phyloP scores from a whole-genome alignment of 805 yeast species.

The Candida manassasensis region DNA sequence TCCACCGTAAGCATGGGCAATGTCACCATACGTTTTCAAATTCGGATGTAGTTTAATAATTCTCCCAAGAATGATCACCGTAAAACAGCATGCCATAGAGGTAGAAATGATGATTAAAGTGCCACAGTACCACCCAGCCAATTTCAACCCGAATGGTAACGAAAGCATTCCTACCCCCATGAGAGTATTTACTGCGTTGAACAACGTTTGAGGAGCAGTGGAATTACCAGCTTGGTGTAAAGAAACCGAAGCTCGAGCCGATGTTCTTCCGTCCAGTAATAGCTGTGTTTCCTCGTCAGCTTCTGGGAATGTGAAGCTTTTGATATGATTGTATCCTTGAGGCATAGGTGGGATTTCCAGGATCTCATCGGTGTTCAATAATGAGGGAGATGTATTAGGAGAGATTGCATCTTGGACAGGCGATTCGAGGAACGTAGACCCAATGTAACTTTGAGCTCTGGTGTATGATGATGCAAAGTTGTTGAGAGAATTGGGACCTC shows the following conservation, averaged over 20 bases:
- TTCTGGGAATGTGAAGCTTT: slow-evolving; percentile 14
- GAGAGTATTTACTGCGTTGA: slow-evolving; percentile 66
- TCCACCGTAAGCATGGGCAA: slow-evolving; percentile 51
- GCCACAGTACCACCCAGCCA: slow-evolving; percentile 66
- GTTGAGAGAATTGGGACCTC: slow-evolving; percentile 33
- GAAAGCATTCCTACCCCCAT: slow-evolving; percentile 76
- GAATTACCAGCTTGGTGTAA: slow-evolving; percentile 26
- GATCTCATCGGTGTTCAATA: slow-evolving; percentile 9
- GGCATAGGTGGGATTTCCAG: slow-evolving; percentile 1
- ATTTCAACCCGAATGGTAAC: slow-evolving; percentile 61
- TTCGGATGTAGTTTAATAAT: slow-evolving; percentile 38
- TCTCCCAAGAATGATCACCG: slow-evolving; percentile 52
- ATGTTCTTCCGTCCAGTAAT: slow-evolving; percentile 5
- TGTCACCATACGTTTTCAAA: slow-evolving; percentile 54
- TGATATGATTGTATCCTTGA: slow-evolving; percentile 12
- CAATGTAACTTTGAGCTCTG: slow-evolving; percentile 31
- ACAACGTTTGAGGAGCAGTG: slow-evolving; percentile 65
- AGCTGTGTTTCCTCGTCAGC: slow-evolving; percentile 12
- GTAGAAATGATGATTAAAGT: slow-evolving; percentile 35
- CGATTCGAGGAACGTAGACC: slow-evolving; percentile 13
- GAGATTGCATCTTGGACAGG: slow-evolving; percentile 16
- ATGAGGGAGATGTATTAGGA: slow-evolving; percentile 18
- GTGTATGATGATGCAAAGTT: slow-evolving; percentile 38
- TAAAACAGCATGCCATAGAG: slow-evolving; percentile 46
- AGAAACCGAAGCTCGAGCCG: slow-evolving; percentile 7